Conservation (phyloP, 169 alveolate species). For the Ichthyophthirius multifiliis region DNA sequence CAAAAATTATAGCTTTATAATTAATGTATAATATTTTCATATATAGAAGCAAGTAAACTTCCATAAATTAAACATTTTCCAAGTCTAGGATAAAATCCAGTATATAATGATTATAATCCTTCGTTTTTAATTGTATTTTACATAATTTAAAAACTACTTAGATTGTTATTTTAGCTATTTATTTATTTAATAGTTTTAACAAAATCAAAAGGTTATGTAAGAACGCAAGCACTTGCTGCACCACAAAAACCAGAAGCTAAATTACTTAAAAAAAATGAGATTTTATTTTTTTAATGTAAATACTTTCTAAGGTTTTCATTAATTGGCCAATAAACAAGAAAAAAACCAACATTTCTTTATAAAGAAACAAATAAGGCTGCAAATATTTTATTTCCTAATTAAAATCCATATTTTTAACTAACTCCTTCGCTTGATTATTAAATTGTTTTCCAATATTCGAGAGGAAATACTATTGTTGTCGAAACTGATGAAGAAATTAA, state of each 20-base stretch:
- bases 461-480: background rate
- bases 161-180: background rate
- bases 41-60: background rate
- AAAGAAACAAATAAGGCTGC: background rate
- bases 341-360: conserved; percentile 4
- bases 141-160: background rate
- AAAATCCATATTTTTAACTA: background rate
- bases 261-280: background rate
- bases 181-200: background rate
- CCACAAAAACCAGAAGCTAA: conserved; percentile 4
- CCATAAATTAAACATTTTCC: background rate
- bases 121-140: background rate
- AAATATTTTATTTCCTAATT: background rate
- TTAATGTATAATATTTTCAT: background rate
- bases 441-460: background rate
- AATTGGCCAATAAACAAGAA: background rate
- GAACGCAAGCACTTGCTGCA: background rate
- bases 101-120: background rate
- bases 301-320: background rate
- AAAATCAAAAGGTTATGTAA: background rate
- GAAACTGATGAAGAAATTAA: background rate
- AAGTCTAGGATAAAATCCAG: background rate
- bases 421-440: conserved; percentile 1
- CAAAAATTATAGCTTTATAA: too few relatives aligned
- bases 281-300: background rate